Base-by-base conservation (phyloP, 2,329 filamentous ascomycete species). In the Fusarium pininemorale region DNA sequence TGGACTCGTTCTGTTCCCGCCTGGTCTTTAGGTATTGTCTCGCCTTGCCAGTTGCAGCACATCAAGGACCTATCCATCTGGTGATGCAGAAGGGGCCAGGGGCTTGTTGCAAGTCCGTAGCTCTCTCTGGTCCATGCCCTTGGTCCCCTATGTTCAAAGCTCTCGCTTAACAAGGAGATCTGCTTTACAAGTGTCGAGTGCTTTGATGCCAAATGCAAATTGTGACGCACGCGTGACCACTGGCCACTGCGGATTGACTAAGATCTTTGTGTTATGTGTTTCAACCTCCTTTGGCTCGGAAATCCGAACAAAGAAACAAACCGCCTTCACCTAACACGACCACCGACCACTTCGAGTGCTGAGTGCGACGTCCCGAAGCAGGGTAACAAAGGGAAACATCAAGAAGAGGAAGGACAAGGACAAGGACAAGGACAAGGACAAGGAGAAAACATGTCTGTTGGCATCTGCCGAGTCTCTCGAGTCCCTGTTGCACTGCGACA, bases 171-270 rank as follows among this genome's bases (percentile, higher is more conserved):
- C n/a, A 63, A 37, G 50, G 53, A 54, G 37, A 39, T 66, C 28
- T 53, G 41, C 32, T 61, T 39, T 44, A 24, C 30, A 51, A 69
- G 59, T 56, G 57, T 60, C 51, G 60, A 51, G 41, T 51, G 42
- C 66, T 65, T 60, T 63, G 64, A 74, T 68, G 61, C 63, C 75
- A 76, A 76, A 68, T 73, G 68, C 68, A 77, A 77, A 71, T 73
- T 77, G 69, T 55, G 66, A 76, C 63, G 63, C 66, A 61, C 74
- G 73, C 72, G 69, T 77, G 73, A 77, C 64, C 53, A 65, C 28
- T 45, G 39, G 16, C 35, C 42, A 37, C 42, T 58, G 42, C 32
- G 56, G 56, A 47, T 58, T 51, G 42, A 63, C 58, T 50, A 54
- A 57, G 56, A 55, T 66, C 58, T 48, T 39, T 63, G 62, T 62